Base-by-base conservation (phyloP, 495 filamentous ascomycete species). In the Aspergillus bridgeri region DNA sequence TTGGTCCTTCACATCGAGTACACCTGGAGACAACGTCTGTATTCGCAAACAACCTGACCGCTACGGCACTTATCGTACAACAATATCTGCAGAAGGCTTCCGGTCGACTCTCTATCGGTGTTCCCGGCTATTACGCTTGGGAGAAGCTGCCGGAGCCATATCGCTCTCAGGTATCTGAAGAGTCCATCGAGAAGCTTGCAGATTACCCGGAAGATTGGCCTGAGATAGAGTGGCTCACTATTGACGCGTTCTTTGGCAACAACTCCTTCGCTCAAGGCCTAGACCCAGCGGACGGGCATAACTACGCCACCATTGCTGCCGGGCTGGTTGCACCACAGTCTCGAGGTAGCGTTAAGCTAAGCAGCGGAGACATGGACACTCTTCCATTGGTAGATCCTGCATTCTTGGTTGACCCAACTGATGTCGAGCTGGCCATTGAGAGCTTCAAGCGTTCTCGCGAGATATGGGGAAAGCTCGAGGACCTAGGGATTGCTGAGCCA, bases 151-250 rank as follows among this genome's bases (percentile, higher is more conserved):
- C 79, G 20, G 20, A 60, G 25, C 43, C 58, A 15, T 59, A 60
- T 33, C 65, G 65, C 22, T 57, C 58, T 9, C 45, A 46, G 19
- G 53, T 68, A 15, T 57, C 60, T 7, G 42, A 29, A 0, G 17
- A 42, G 2, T 44, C 62, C 13, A 25, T 51, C 11, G n/a, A 22
- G 13, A 62, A 62, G 43, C 70, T 83, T 6, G 43, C 67, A 6
- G 38, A 42, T 7, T 75, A 78, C 48, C 77, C 81, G 0, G 55
- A 54, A 0, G 82, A 86, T 63, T 85, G 81, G 81, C 83, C 83
- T 0, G 83, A 86, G 51, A 51, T 84, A 8, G 80, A 84, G 22
- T 82, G 76, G 58, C 25, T 81, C 24, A 18, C 58, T n/a, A 27
- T 66, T 15, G 22, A 20, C 8, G 66, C 57, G 5, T 77, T 64